Percentiles rank a stretch among this genome's conserved stretches.
phyloP scores from a whole-genome alignment of 192 early-diverging fungal genomes.

The Funneliformis mosseae region DNA sequence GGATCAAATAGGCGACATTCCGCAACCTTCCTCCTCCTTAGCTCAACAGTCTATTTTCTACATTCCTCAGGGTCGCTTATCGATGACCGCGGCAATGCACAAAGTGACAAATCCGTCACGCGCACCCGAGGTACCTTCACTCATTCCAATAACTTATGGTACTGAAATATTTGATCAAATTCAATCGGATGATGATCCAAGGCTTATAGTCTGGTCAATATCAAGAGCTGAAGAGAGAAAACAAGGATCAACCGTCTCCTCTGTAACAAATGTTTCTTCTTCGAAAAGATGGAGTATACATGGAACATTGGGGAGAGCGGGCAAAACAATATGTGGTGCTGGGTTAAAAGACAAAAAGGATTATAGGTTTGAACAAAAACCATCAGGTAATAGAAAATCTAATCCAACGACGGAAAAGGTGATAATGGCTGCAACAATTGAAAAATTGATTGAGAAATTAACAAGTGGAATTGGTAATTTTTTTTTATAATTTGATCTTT shows the following conservation, averaged over 20 bases:
- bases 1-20: neutral
- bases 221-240: neutral
- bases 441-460: conserved; percentile 58
- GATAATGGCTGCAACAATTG: conserved; percentile 60
- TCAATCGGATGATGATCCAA: conserved; percentile 4
- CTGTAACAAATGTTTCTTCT: neutral
- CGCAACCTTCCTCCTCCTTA: neutral
- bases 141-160: conserved; percentile 1
- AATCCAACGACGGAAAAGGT: neutral
- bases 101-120: neutral
- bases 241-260: neutral
- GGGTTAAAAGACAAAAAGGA: neutral
- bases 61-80: neutral
- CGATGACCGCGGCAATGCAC: neutral
- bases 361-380: neutral
- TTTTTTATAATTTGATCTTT: neutral
- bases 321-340: neutral
- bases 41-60: neutral
- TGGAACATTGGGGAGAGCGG: neutral
- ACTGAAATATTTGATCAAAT: conserved; percentile 15
- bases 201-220: conserved; percentile 1
- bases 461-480: conserved; percentile 53
- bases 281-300: conserved; percentile 21
- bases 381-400: neutral
- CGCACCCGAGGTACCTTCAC: neutral